phyloP scores from a whole-genome alignment of 257 asterid species.

The Paraleonurus japonicus region DNA sequence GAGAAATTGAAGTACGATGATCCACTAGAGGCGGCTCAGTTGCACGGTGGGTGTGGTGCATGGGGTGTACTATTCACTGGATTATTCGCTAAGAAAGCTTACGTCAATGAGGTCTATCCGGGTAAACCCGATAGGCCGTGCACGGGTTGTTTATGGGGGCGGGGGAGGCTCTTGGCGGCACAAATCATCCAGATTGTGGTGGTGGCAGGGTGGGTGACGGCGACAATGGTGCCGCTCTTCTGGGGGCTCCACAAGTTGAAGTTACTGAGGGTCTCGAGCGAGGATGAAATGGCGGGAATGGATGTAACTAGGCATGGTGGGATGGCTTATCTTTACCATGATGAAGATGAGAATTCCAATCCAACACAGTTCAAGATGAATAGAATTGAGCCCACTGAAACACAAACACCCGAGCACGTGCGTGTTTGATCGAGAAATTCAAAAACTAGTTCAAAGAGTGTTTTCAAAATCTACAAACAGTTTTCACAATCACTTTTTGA shows the following conservation, averaged over 20 bases:
- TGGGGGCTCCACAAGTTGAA: constrained; percentile 42
- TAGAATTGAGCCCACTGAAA: constrained; percentile 42
- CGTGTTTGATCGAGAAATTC: neutral
- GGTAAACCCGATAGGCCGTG: constrained; percentile 44
- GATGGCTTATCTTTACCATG: constrained; percentile 59
- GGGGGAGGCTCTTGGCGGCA: constrained; percentile 66
- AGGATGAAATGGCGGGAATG: constrained; percentile 68
- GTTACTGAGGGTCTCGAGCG: constrained; percentile 47
- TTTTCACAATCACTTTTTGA: too few species aligned
- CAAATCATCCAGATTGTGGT: constrained; percentile 54
- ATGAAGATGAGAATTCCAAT: constrained; percentile 43
- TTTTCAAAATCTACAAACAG: too few species aligned
- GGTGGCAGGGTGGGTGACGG: constrained; percentile 55
- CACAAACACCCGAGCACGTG: constrained; percentile 29
- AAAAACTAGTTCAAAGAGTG: neutral
- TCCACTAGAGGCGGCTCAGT: constrained; percentile 67
- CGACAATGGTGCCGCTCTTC: constrained; percentile 63
- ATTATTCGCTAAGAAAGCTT: constrained; percentile 43
- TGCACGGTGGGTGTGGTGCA: constrained; percentile 72
- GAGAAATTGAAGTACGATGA: constrained; percentile 52
- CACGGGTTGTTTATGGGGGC: constrained; percentile 77
- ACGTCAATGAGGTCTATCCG: constrained; percentile 50
- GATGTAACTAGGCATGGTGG: constrained; percentile 69
- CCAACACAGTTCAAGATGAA: constrained; percentile 41
- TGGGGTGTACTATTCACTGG: constrained; percentile 74